A percentile compares a stretch with the other conserved stretches of the same genome.
These are phyloP conservation scores for Phytophthora nicotianae DNA, from an alignment of 352 stramenopile species.

Conservation along the genomic window DNA sequence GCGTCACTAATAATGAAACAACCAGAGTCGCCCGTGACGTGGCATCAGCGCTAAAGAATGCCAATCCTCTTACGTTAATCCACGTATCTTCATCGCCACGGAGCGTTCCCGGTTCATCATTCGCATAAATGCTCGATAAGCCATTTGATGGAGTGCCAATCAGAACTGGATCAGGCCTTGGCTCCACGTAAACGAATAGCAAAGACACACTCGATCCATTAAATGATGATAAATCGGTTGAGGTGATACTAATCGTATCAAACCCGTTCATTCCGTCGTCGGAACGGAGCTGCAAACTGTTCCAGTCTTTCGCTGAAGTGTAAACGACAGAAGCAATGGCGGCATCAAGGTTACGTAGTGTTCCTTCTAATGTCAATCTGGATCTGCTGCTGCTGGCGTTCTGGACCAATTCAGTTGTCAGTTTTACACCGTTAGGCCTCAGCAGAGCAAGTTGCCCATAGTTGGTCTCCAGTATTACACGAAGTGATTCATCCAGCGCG, in stretches of 20 bases:
- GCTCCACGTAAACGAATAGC: conserved; percentile 41
- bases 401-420: conserved; percentile 18
- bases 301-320: conserved; percentile 68
- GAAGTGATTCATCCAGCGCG: conserved; percentile 21
- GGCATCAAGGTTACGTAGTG: conserved; percentile 46
- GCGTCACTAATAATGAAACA: conserved; percentile 32
- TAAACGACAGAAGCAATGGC: conserved; percentile 54
- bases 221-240: conserved; percentile 43
- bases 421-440: conserved; percentile 13
- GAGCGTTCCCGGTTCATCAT: conserved; percentile 24
- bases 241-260: conserved; percentile 48
- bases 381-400: not conserved
- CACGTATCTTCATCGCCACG: conserved; percentile 58
- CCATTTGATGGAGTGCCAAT: conserved; percentile 37
- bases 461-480: conserved; percentile 35
- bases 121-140: conserved; percentile 35
- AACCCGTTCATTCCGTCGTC: conserved; percentile 43
- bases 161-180: conserved; percentile 35
- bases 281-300: conserved; percentile 49
- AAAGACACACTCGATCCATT: conserved; percentile 43
- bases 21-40: conserved; percentile 37
- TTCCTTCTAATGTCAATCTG: conserved; percentile 40
- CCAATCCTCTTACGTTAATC: conserved; percentile 34
- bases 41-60: conserved; percentile 56
- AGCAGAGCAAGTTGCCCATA: conserved; percentile 50